Base-by-base conservation (phyloP, 1,284 basidiomycete species). In the Coriolopsis trogii region DNA sequence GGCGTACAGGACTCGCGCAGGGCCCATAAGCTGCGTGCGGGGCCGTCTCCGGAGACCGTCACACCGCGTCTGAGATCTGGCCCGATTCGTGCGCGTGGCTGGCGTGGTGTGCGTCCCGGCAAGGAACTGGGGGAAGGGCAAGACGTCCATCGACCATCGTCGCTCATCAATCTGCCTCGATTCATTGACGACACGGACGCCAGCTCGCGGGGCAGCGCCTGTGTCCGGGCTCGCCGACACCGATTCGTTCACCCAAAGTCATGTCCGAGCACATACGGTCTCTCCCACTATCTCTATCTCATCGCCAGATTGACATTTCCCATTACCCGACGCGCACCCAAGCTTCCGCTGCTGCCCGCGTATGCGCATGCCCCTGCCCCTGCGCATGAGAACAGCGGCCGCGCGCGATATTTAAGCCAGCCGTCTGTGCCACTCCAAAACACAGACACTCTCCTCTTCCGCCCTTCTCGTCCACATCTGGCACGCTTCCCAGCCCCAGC, bases 241-340 rank as follows among this genome's bases (percentile, higher is more conserved):
- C 41, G 53, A 51, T 56, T 49, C 48, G 51, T 46, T 55, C 57
- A 55, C 53, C 41, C 41, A 53, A 59, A 59, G 53, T 59, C 57
- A 59, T 59, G 57, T 55, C 57, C 50, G 53, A 53, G 30, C 44
- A 41, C 57, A 55, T 54, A 52, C n/a, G n/a, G n/a, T n/a, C n/a
- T n/a, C n/a, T n/a, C n/a, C n/a, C n/a, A n/a, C n/a, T n/a, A n/a
- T n/a, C n/a, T n/a, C n/a, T n/a, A n/a, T n/a, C n/a, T n/a, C n/a
- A n/a, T 58, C 49, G 38, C 34, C 52, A 43, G 51, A 55, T 53
- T 55, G 57, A 55, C 51, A 55, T 30, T 34, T 51, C 44, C 23
- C 53, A 40, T 59, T 55, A 59, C 45, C 49, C 57, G 57, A 53
- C 48, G 57, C 53, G 57, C 53, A 53, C 42, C 34, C 15, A 18